Conservation (phyloP, 805 yeast genomes). For the Komagataella pseudopastoris region DNA sequence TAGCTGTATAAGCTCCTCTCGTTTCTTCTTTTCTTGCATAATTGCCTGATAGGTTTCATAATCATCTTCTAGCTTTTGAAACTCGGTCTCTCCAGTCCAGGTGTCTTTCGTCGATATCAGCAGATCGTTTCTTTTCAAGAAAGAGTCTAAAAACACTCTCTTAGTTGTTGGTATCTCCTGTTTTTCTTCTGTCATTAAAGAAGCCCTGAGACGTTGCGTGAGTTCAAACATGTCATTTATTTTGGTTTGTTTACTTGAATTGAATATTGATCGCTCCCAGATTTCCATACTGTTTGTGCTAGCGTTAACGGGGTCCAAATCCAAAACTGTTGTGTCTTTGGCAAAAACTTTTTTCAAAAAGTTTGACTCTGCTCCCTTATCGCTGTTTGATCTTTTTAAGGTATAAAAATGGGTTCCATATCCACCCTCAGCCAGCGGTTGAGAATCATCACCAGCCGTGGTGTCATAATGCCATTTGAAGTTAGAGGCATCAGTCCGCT, state of each 20-base stretch:
- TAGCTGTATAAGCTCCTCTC: conserved; percentile 20
- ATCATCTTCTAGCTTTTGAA: conserved; percentile 13
- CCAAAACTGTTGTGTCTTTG: not conserved
- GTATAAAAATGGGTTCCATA: not conserved
- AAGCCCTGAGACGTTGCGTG: not conserved
- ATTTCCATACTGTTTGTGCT: not conserved
- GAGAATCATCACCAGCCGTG: not conserved
- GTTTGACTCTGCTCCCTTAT: not conserved
- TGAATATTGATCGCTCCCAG: not conserved
- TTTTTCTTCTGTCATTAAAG: not conserved
- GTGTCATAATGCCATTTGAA: not conserved
- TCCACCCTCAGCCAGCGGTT: not conserved
- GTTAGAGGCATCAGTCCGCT: not conserved
- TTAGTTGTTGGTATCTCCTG: not conserved
- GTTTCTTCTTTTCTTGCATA: conserved; percentile 25
- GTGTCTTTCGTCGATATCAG: too few species aligned
- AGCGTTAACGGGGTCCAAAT: not conserved
- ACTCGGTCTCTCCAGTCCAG: not conserved
- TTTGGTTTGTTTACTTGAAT: not conserved
- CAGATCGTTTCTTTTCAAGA: not conserved
- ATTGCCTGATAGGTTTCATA: conserved; percentile 30
- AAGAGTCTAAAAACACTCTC: not conserved
- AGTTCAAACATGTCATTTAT: not conserved
- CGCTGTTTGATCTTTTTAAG: not conserved
- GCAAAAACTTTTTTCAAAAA: not conserved